phyloP scores from a whole-genome alignment of 257 asterid species.

The Capsicum pubescens region DNA sequence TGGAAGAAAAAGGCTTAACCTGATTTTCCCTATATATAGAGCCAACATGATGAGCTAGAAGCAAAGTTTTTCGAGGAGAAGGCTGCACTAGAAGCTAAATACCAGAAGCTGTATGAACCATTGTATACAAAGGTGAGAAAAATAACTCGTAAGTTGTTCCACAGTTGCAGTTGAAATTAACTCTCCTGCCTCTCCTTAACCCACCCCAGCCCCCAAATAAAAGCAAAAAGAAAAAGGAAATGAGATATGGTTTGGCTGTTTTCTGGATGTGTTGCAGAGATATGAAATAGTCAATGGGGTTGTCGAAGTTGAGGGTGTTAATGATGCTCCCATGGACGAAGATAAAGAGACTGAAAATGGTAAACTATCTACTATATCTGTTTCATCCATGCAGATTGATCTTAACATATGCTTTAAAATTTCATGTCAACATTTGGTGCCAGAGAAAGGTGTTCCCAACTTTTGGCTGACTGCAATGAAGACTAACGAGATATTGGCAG shows the following conservation, averaged over 20 bases:
- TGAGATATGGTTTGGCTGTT: not conserved
- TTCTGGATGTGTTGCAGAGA: conserved; percentile 53
- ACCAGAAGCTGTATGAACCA: conserved; percentile 74
- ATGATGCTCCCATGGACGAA: conserved; percentile 43
- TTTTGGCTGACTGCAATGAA: conserved; percentile 86
- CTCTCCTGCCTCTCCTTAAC: not conserved
- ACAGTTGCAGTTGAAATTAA: not conserved
- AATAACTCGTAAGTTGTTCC: not conserved
- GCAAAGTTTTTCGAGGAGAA: conserved; percentile 75
- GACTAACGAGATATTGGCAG: conserved; percentile 66
- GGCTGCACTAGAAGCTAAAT: conserved; percentile 82
- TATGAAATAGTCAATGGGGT: conserved; percentile 78
- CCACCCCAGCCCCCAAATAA: not conserved
- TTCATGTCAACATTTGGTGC: conserved; percentile 33
- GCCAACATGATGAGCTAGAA: conserved; percentile 75
- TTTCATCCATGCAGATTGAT: not conserved
- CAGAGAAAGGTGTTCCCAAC: conserved; percentile 86
- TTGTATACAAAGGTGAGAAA: conserved; percentile 58
- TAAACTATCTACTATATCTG: not conserved
- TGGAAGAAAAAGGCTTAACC: not conserved
- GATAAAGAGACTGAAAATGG: conserved; percentile 58
- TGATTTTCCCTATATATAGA: conserved; percentile 44
- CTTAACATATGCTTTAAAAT: conserved; percentile 1
- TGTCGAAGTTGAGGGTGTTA: conserved; percentile 73
- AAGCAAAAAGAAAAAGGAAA: not conserved